Conservation (phyloP, 1,139 yeast species). For the Yamadazyma songkhlaensis region DNA sequence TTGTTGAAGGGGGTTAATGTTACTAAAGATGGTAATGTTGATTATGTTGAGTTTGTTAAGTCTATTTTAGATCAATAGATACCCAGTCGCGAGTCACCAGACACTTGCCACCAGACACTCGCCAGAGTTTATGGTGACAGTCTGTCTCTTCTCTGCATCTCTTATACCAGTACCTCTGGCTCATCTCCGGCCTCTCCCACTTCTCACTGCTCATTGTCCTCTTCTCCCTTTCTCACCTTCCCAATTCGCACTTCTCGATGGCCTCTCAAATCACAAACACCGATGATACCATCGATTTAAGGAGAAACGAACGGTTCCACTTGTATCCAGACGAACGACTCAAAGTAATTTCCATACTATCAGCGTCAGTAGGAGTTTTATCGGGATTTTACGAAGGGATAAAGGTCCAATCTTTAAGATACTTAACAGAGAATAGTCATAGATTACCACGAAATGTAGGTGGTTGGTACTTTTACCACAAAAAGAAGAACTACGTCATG, state of each 20-base stretch:
- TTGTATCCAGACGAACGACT: slow-evolving; percentile 36
- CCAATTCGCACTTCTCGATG: too few species aligned
- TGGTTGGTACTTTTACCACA: slow-evolving; percentile 89
- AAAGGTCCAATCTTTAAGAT: slow-evolving; percentile 53
- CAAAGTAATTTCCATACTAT: slow-evolving; percentile 28
- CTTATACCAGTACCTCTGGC: too few species aligned
- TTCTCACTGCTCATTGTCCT: too few species aligned
- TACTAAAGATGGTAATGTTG: slow-evolving; percentile 91
- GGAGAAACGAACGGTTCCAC: slow-evolving; percentile 38
- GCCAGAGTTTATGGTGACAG: too few species aligned
- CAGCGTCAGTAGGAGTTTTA: slow-evolving; percentile 56
- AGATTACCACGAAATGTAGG: slow-evolving; percentile 75
- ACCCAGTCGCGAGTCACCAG: too few species aligned
- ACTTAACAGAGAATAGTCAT: slow-evolving; percentile 79
- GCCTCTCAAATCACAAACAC: background rate
- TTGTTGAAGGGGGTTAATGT: slow-evolving; percentile 92
- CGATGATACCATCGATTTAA: slow-evolving; percentile 10
- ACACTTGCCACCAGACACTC: too few species aligned
- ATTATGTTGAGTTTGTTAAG: slow-evolving; percentile 92
- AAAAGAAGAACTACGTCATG: slow-evolving; percentile 77
- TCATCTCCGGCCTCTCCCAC: too few species aligned
- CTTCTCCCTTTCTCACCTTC: too few species aligned
- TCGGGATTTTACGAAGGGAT: slow-evolving; percentile 67
- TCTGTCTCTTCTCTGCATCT: too few species aligned
- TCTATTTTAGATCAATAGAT: slow-evolving; percentile 80